Conservation (phyloP, 164 flowering plant genomes). For the Hamamelis virginiana region DNA sequence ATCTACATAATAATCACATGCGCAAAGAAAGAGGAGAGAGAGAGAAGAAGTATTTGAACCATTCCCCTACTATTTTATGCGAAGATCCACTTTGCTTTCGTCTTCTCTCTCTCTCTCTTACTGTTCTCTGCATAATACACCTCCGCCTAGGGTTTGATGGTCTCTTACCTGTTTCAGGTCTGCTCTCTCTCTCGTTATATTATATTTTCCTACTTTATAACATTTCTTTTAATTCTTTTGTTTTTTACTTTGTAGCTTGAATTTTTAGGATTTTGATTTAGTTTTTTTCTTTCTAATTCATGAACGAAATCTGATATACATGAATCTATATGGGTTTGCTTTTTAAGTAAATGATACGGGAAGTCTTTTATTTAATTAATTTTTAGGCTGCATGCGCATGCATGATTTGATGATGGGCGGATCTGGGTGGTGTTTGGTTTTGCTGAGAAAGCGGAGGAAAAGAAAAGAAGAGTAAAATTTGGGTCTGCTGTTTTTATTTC, state of each 20-base stretch:
- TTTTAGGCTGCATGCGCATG: not conserved
- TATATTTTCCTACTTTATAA: not conserved
- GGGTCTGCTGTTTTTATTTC: not conserved
- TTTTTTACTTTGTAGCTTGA: not conserved
- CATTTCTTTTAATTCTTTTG: not conserved
- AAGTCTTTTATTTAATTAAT: not conserved
- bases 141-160: not conserved
- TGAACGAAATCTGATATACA: not conserved
- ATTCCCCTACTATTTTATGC: not conserved
- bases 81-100: not conserved
- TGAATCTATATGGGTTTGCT: not conserved
- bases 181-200: not conserved
- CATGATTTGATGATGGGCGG: not conserved
- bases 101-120: not conserved
- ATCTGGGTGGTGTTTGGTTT: not conserved
- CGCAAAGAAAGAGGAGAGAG: not conserved
- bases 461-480: not conserved
- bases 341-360: not conserved
- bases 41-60: not conserved
- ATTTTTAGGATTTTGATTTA: not conserved
- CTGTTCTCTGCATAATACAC: not conserved
- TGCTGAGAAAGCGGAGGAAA: not conserved
- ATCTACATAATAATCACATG: not conserved
- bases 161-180: not conserved
- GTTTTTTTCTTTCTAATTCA: no score